Evolutionary conservation across 2,329 filamentous ascomycete genomes (phyloP).

Genomic region (Colletotrichum sp.): DNA sequence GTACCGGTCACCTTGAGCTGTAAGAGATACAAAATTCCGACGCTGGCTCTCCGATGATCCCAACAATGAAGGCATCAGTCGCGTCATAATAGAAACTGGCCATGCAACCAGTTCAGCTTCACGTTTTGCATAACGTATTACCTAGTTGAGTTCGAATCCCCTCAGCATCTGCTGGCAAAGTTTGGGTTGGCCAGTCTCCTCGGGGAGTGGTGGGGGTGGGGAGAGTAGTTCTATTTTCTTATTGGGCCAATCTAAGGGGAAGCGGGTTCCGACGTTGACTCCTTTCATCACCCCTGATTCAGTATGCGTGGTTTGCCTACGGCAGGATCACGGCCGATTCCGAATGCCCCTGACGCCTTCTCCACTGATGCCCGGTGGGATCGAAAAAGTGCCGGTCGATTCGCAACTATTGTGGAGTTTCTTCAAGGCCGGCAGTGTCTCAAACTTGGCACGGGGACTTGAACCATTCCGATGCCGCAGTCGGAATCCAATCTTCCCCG

Average conservation of each 20-base stretch:
- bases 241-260: too few species aligned
- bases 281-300: neutral
- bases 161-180: neutral
- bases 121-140: neutral
- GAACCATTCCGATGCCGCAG: neutral
- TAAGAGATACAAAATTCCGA: neutral
- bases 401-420: neutral
- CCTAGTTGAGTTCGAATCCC: neutral
- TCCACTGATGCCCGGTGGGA: neutral
- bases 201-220: neutral
- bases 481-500: neutral
- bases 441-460: neutral
- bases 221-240: too few species aligned
- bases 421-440: neutral
- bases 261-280: neutral
- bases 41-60: neutral
- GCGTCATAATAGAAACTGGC: neutral
- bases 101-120: neutral
- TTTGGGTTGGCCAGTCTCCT: neutral
- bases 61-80: neutral
- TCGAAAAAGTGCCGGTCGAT: neutral
- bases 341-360: rapidly evolving
- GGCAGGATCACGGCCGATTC: neutral
- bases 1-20: neutral
- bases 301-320: neutral